A percentile compares a stretch with the other conserved stretches of the same genome.
phyloP scores from a whole-genome alignment of 2,329 filamentous ascomycete genomes.

The Cladosporium sphaerospermum region DNA sequence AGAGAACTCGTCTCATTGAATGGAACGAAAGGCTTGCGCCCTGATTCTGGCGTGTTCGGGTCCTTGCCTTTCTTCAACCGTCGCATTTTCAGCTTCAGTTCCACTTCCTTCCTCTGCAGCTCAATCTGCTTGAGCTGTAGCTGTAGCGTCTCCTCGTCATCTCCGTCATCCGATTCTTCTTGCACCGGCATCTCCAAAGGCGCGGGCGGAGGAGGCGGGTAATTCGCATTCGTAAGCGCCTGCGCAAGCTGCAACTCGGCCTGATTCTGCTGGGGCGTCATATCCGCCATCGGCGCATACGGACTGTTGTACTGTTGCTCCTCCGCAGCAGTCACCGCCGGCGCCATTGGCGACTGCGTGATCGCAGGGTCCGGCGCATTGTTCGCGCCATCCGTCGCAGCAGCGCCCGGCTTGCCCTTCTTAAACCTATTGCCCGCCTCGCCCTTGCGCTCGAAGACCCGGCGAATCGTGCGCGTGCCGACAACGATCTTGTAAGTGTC shows the following conservation, averaged over 20 bases:
- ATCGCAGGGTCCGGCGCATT: neutral
- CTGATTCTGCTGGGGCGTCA: slow-evolving; percentile 12
- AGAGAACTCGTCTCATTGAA: slow-evolving; percentile 21
- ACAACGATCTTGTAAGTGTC: slow-evolving; percentile 32
- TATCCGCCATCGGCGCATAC: slow-evolving; percentile 28
- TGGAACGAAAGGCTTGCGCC: slow-evolving; percentile 15
- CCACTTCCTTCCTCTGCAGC: slow-evolving; percentile 32
- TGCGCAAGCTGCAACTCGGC: slow-evolving; percentile 28
- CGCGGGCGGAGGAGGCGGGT: neutral
- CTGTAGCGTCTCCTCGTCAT: slow-evolving; percentile 32
- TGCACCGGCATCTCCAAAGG: slow-evolving; percentile 5
- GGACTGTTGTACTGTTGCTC: slow-evolving; percentile 28
- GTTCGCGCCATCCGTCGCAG: neutral
- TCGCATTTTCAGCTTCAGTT: slow-evolving; percentile 32
- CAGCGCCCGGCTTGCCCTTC: slow-evolving; percentile 1
- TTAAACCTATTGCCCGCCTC: slow-evolving; percentile 15
- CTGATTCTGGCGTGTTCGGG: slow-evolving; percentile 15
- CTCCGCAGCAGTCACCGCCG: neutral
- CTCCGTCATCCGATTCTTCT: slow-evolving; percentile 18
- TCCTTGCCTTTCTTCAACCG: slow-evolving; percentile 25
- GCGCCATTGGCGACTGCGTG: neutral
- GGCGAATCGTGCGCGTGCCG: slow-evolving; percentile 31
- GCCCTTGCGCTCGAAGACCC: slow-evolving; percentile 33
- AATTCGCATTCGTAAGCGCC: slow-evolving; percentile 20
- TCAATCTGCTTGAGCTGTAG: slow-evolving; percentile 32